phyloP scores from a whole-genome alignment of 2,329 filamentous ascomycete genomes.

The Eutypa lata region DNA sequence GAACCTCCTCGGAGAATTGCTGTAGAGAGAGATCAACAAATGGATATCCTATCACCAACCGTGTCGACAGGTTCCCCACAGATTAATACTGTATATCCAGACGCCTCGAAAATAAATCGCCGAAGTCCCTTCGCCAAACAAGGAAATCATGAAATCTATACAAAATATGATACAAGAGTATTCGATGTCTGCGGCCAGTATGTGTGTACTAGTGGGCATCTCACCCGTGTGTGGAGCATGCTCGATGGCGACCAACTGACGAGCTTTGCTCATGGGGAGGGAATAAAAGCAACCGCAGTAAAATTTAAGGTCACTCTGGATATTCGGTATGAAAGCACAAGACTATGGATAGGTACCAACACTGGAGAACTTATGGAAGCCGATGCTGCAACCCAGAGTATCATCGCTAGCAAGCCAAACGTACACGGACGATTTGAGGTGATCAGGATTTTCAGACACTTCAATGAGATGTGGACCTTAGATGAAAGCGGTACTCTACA shows the following conservation, averaged over 20 bases:
- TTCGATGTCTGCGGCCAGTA: slow-evolving; percentile 87
- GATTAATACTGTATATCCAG: slow-evolving; percentile 68
- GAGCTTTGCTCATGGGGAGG: slow-evolving; percentile 81
- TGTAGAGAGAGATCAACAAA: slow-evolving; percentile 11
- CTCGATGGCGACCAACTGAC: slow-evolving; percentile 77
- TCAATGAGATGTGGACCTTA: slow-evolving; percentile 88
- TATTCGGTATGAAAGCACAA: slow-evolving; percentile 75
- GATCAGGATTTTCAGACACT: slow-evolving; percentile 79
- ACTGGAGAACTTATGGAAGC: slow-evolving; percentile 86
- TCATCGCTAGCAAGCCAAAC: slow-evolving; percentile 64
- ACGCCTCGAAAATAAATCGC: slow-evolving; percentile 79
- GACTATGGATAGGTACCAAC: slow-evolving; percentile 88
- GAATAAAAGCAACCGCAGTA: slow-evolving; percentile 75
- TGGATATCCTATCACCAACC: slow-evolving; percentile 13
- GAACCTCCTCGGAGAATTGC: slow-evolving; percentile 22
- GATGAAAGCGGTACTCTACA: slow-evolving; percentile 85
- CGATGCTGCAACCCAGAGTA: slow-evolving; percentile 70
- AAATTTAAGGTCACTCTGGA: slow-evolving; percentile 80
- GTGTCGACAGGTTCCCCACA: slow-evolving; percentile 40
- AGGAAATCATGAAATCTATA: slow-evolving; percentile 72
- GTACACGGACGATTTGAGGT: slow-evolving; percentile 79
- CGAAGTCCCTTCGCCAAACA: slow-evolving; percentile 73
- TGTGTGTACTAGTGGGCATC: slow-evolving; percentile 80
- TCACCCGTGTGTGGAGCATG: slow-evolving; percentile 87
- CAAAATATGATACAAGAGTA: slow-evolving; percentile 81